Conservation (phyloP, 306 rosid species). For the Lathyrus oleraceus region DNA sequence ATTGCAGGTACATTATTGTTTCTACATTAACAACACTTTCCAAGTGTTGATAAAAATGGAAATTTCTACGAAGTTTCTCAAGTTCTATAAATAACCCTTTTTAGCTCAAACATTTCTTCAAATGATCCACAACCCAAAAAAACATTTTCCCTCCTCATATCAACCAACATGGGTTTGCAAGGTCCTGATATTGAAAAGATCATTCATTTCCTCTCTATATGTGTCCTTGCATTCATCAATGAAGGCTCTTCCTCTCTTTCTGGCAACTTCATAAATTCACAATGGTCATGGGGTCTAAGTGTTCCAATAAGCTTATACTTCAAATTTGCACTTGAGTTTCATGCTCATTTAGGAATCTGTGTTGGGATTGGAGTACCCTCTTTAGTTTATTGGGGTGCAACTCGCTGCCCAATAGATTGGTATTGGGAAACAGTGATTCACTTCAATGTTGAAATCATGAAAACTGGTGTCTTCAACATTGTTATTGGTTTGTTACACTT, state of each 20-base stretch:
- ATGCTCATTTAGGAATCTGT: conserved; percentile 44
- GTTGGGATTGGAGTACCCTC: conserved; percentile 48
- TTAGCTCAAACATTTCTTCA: conserved; percentile 28
- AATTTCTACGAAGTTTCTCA: conserved; percentile 45
- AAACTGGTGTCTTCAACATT: conserved; percentile 36
- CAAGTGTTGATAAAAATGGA: conserved; percentile 33
- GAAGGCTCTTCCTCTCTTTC: conserved; percentile 47
- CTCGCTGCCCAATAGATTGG: conserved; percentile 42
- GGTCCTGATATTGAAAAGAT: conserved; percentile 36
- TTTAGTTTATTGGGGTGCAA: conserved; percentile 44
- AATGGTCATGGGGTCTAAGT: conserved; percentile 46
- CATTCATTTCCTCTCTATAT: conserved; percentile 39
- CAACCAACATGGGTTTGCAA: conserved; percentile 15
- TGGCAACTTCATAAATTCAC: conserved; percentile 27
- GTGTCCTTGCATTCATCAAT: conserved; percentile 46
- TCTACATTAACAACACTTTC: conserved; percentile 3
- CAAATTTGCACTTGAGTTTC: conserved; percentile 45
- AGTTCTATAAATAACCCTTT: conserved; percentile 36
- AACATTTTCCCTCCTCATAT: background rate
- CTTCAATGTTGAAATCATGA: conserved; percentile 40
- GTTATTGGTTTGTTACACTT: conserved; percentile 36
- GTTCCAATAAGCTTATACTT: conserved; percentile 45
- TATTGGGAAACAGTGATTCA: conserved; percentile 27
- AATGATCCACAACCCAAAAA: conserved; percentile 28
- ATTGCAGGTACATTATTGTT: conserved; percentile 32